Percentiles rank a stretch among this genome's conserved stretches.
phyloP scores from a whole-genome alignment of 768 basidiomycete genomes.

The Termitomyces sp. region DNA sequence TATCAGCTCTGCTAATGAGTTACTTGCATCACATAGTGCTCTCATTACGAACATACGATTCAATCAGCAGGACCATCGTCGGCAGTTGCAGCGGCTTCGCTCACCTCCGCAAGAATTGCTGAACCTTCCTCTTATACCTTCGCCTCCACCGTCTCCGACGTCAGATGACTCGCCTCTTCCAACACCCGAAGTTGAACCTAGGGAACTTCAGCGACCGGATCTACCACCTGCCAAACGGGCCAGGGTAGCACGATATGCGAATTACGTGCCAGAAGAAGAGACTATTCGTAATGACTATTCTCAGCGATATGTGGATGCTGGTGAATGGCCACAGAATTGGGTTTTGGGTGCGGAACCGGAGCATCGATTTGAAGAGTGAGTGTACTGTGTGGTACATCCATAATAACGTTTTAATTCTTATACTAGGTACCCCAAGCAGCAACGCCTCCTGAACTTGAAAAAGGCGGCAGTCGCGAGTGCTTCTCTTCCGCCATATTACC shows the following conservation, averaged over 20 bases:
- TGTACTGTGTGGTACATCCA: slow-evolving; percentile 10
- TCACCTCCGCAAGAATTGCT: slow-evolving; percentile 53
- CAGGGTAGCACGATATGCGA: slow-evolving; percentile 60
- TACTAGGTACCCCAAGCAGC: slow-evolving; percentile 89
- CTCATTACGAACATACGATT: slow-evolving; percentile 51
- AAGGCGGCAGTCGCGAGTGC: slow-evolving; percentile 66
- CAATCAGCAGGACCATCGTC: slow-evolving; percentile 51
- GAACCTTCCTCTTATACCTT: slow-evolving; percentile 50
- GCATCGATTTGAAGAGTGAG: slow-evolving; percentile 89
- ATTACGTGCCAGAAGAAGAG: slow-evolving; percentile 92
- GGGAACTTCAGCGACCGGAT: slow-evolving; percentile 31
- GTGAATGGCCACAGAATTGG: slow-evolving; percentile 93
- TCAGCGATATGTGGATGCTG: slow-evolving; percentile 82
- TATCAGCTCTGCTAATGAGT: slow-evolving; percentile 56
- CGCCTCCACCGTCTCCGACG: slow-evolving; percentile 49
- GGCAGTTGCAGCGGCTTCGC: slow-evolving; percentile 47
- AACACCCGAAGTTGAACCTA: slow-evolving; percentile 32
- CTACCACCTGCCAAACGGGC: slow-evolving; percentile 68
- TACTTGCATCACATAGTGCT: slow-evolving; percentile 56
- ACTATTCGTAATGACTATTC: slow-evolving; percentile 96
- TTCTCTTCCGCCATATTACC: slow-evolving; percentile 69
- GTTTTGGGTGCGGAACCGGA: slow-evolving; percentile 87
- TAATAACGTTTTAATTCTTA: neutral
- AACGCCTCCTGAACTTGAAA: slow-evolving; percentile 78
- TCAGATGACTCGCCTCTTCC: slow-evolving; percentile 39